Base-by-base conservation (phyloP, 768 basidiomycete genomes). In the Leccinum uliginosum region DNA sequence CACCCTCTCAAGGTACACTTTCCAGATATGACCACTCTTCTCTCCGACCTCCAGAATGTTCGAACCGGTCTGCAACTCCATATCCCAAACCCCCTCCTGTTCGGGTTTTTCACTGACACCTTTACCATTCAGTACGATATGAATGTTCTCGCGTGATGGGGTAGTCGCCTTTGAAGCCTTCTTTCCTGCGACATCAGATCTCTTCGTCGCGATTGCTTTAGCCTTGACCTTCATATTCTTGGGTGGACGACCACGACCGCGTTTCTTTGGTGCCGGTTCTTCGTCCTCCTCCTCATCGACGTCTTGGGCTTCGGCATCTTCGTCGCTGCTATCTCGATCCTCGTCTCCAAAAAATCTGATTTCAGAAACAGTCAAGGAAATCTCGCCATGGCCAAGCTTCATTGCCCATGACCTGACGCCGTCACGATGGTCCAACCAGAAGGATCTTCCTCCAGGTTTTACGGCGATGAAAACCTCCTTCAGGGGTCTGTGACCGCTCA, bases 401-500 rank as follows among this genome's bases (percentile, higher is more conserved):
- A 90, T 74, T 4, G 83, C 81, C 91, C 91, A 92, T 34, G 73
- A 81, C 65, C 80, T 83, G 49, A 92, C 91, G 4, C 89, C 87
- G 52, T 90, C 87, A 44, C 76, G 76, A 54, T 83, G 73, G 63
- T 89, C 84, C 29, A 93, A 73, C 29, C 73, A 73, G 38, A 92
- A 70, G 19, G 73, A 73, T 40, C 91, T 76, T 29, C 81, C 84
- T 10, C 71, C 73, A 11, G 89, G 89, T 49, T 83, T 75, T n/a
- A 83, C 78, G 38, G 71, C 73, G 54, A 87, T 65, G n/a, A 67
- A 75, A 34, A 87, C 75, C 38, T 75, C 76, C 59, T 79, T 81
- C 57, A 89, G 71, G 53, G 77, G 81, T 53, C 79, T 79, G 48
- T 65, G 63, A 6, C 73, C 67, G 60, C 56, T 64, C n/a, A 69